Base-by-base conservation (phyloP, 2,329 filamentous ascomycete species). In the Fusarium haematococcum region DNA sequence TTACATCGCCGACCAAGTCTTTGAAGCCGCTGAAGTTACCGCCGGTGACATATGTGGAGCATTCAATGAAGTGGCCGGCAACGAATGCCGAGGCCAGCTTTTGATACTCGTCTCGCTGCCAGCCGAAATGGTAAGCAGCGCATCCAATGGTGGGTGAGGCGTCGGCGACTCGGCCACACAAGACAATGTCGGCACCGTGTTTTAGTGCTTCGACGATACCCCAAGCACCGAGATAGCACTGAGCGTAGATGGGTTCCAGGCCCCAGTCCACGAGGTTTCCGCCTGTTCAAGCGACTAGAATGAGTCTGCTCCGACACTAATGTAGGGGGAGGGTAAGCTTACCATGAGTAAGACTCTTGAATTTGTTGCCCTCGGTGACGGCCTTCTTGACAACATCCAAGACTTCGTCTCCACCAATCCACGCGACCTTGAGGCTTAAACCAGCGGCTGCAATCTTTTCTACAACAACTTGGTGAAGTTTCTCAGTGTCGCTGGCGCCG, bases 41-140 rank as follows among this genome's bases (percentile, higher is more conserved):
- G 0, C 88, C 88, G 0, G 87, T 88, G 4, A 85, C 86, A 70
- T 90, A 90, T 1, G 85, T 83, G 2, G 84, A 85, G 75, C 87
- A 89, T 74, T 89, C 87, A 65, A 89, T 88, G 18, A 88, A 76
- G 77, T 89, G 86, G 0, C 86, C 87, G 1, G 86, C 85, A 45
- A 89, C 80, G 1, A 89, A 77, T 1, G 86, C 80, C 0, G 84
- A 84, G 0, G 87, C 88, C 8, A 90, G 82, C 35, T 80, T 70
- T 64, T 89, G 83, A 56, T 85, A 87, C 43, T 86, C 81, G 0
- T 79, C 82, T 16, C 85, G 82, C 1, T 74, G 71, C 88, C 88
- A 90, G 4, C 81, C 79, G 69, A 89, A 84, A 88, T 88, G 90
- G 79, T 83, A 90, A 80, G 84, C 85, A 1, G 88, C 88, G 1